These are phyloP conservation scores for Amaranthus palmeri DNA, from an alignment of 148 eudicot species.

Conservation along the genomic window DNA sequence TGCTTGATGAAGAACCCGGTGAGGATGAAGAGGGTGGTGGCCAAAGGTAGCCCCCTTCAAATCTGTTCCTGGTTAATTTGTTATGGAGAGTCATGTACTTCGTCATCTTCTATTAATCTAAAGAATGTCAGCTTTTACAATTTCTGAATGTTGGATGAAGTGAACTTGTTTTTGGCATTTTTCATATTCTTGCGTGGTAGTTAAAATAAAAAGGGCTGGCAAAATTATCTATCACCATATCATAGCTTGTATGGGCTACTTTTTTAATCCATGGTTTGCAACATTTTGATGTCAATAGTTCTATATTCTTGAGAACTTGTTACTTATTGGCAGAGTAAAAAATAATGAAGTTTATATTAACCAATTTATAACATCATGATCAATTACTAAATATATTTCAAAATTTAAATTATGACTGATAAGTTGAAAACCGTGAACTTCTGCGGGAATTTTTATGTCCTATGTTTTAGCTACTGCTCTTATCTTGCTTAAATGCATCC, in stretches of 20 bases:
- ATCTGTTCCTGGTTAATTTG: slow-evolving; percentile 21
- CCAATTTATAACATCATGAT: background rate
- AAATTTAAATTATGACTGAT: background rate
- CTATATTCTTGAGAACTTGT: background rate
- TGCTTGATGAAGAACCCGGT: slow-evolving; percentile 92
- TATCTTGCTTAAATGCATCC: background rate
- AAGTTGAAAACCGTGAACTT: background rate
- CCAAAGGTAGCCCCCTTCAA: slow-evolving; percentile 56
- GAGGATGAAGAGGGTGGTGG: slow-evolving; percentile 89
- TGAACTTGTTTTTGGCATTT: background rate
- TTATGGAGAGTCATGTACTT: slow-evolving; percentile 19
- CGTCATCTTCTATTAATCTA: slow-evolving; percentile 12
- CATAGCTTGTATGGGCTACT: background rate
- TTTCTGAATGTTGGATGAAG: background rate
- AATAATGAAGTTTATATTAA: background rate
- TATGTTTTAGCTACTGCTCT: background rate
- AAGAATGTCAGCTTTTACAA: slow-evolving; percentile 11
- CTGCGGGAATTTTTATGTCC: background rate
- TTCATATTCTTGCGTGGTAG: background rate
- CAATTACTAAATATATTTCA: background rate
- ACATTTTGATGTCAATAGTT: background rate
- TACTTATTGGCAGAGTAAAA: background rate
- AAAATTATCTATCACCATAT: background rate
- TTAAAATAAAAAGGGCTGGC: background rate
- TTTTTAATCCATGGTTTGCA: background rate